phyloP scores from a whole-genome alignment of 352 stramenopile species.

The Globisporangium solare region DNA sequence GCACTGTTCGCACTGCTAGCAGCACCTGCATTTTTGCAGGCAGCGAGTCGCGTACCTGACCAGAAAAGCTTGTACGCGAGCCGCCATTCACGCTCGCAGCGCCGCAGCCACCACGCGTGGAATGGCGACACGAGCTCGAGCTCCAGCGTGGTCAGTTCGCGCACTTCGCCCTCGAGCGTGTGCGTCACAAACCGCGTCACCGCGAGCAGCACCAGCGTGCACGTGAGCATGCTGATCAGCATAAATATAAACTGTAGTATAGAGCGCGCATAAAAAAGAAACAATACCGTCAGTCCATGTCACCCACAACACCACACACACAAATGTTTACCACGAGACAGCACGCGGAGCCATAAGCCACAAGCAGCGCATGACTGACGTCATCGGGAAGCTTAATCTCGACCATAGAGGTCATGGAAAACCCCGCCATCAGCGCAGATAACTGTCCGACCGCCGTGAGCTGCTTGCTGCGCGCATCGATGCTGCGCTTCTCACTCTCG shows the following conservation, averaged over 20 bases:
- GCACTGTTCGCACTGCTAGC: conserved; percentile 6
- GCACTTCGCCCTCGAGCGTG: conserved; percentile 70
- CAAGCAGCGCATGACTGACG: conserved; percentile 42
- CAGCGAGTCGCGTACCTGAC: conserved; percentile 9
- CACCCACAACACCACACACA: background rate
- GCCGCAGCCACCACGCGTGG: conserved; percentile 56
- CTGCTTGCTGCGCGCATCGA: conserved; percentile 66
- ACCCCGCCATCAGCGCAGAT: conserved; percentile 59
- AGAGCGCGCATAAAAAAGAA: conserved; percentile 1
- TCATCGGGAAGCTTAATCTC: conserved; percentile 50
- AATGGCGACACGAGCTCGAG: conserved; percentile 72
- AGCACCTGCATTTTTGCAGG: background rate
- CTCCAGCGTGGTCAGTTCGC: conserved; percentile 37
- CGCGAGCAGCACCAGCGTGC: conserved; percentile 63
- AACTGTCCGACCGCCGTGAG: conserved; percentile 58
- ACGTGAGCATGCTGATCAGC: conserved; percentile 67
- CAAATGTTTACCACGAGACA: conserved; percentile 42
- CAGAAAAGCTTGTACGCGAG: conserved; percentile 69
- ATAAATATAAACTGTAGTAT: conserved; percentile 61
- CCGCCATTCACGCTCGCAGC: conserved; percentile 73
- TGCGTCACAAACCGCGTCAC: conserved; percentile 76
- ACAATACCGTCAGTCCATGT: background rate
- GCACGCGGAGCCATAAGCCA: conserved; percentile 54
- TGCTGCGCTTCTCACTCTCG: conserved; percentile 72
- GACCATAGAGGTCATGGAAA: conserved; percentile 71